Percentiles rank a stretch among this genome's conserved stretches.
Evolutionary conservation across 257 asterid species (phyloP).

Genomic region (Leonotis leonurus): DNA sequence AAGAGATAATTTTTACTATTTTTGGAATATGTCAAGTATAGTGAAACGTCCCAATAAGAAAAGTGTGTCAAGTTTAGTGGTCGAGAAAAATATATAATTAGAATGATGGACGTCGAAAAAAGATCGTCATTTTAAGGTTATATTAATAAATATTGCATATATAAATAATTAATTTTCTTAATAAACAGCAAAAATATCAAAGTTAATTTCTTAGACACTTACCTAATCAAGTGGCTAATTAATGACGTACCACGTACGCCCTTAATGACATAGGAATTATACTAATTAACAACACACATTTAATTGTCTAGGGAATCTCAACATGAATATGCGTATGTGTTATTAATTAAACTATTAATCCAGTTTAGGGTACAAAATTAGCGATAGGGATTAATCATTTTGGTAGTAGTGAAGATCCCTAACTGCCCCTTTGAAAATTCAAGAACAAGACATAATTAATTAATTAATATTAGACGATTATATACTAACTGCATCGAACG

Average conservation of each 20-base stretch:
- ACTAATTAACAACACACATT: neutral
- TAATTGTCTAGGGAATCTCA: constrained; percentile 23
- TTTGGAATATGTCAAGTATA: too few relatives aligned
- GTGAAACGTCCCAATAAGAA: too few relatives aligned
- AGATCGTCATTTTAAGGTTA: too few relatives aligned
- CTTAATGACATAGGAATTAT: constrained; percentile 13
- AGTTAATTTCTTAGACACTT: constrained; percentile 10
- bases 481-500: constrained; percentile 34
- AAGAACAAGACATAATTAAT: constrained; percentile 51
- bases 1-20: too few relatives aligned
- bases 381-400: constrained; percentile 20
- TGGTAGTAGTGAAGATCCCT: constrained; percentile 30
- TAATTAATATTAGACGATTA: constrained; percentile 20
- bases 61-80: too few relatives aligned
- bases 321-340: too few relatives aligned
- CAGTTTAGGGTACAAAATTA: neutral
- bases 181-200: neutral
- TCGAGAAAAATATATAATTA: too few relatives aligned
- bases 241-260: constrained; percentile 30
- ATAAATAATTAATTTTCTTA: too few relatives aligned
- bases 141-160: neutral
- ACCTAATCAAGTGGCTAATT: too few relatives aligned
- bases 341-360: too few relatives aligned
- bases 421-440: constrained; percentile 76
- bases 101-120: too few relatives aligned